Conservation (phyloP, 169 alveolate genomes). For the Plasmodium adleri region DNA sequence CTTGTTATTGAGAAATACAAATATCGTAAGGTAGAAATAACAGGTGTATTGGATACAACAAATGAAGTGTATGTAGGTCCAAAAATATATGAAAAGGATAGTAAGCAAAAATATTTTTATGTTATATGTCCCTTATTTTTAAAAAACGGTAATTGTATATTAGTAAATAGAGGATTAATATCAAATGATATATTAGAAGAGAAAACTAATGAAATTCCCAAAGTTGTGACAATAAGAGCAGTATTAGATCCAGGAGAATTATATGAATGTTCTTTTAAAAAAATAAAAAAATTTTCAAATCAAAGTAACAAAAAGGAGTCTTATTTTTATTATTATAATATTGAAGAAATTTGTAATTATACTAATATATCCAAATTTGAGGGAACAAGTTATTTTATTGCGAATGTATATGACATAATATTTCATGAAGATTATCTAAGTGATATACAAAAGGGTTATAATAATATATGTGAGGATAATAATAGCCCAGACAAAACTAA, state of each 20-base stretch:
- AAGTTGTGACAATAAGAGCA: conserved; percentile 89
- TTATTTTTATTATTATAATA: conserved; percentile 83
- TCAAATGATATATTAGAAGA: conserved; percentile 73
- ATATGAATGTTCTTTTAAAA: conserved; percentile 68
- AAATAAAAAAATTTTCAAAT: conserved; percentile 45
- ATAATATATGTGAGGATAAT: neutral
- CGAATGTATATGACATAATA: conserved; percentile 86
- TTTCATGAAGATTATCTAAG: conserved; percentile 84
- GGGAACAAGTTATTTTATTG: conserved; percentile 76
- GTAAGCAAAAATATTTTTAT: conserved; percentile 77
- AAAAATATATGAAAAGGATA: conserved; percentile 78
- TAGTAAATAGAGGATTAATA: conserved; percentile 89
- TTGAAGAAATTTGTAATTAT: conserved; percentile 80
- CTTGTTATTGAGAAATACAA: conserved; percentile 58
- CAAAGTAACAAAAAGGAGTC: conserved; percentile 62
- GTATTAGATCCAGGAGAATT: conserved; percentile 88
- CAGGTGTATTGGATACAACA: conserved; percentile 89
- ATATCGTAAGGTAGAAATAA: conserved; percentile 80
- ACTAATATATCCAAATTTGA: conserved; percentile 77
- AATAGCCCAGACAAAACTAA: conserved; percentile 11
- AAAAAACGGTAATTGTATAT: conserved; percentile 83
- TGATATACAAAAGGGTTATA: conserved; percentile 24
- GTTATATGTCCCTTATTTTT: conserved; percentile 88
- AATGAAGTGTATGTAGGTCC: conserved; percentile 88
- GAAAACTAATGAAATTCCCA: conserved; percentile 81